A percentile compares a stretch with the other conserved stretches of the same genome.
Conservation (phyloP, 2,329 filamentous ascomycete species). For the Trichoderma asperellum region DNA sequence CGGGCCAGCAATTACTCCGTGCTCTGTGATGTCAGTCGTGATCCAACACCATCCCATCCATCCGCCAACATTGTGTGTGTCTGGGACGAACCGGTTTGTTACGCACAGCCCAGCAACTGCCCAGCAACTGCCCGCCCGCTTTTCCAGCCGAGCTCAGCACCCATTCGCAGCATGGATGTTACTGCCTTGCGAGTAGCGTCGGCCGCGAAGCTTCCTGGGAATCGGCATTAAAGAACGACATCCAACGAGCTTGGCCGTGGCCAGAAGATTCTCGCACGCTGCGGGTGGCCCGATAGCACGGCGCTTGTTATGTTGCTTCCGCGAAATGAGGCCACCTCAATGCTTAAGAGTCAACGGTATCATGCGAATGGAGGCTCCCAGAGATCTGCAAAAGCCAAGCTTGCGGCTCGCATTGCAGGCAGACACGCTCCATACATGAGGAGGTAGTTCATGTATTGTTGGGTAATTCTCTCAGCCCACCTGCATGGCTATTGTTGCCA, state of each 20-base stretch:
- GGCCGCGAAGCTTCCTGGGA: neutral
- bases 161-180: neutral
- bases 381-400: neutral
- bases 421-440: neutral
- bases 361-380: neutral
- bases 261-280: neutral
- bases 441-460: neutral
- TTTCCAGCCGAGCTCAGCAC: neutral
- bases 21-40: neutral
- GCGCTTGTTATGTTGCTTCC: neutral
- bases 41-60: neutral
- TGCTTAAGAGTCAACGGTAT: neutral
- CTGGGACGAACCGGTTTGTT: neutral
- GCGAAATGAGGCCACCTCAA: neutral
- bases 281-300: neutral
- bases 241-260: constrained; percentile 1
- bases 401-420: neutral
- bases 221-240: constrained; percentile 1
- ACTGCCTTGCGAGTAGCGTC: neutral
- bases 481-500: neutral
- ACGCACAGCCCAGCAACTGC: neutral
- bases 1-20: neutral
- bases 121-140: neutral
- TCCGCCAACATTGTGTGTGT: neutral
- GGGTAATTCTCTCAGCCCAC: neutral